Base-by-base conservation (phyloP, 2,329 filamentous ascomycete species). In the Penicillium italicum region DNA sequence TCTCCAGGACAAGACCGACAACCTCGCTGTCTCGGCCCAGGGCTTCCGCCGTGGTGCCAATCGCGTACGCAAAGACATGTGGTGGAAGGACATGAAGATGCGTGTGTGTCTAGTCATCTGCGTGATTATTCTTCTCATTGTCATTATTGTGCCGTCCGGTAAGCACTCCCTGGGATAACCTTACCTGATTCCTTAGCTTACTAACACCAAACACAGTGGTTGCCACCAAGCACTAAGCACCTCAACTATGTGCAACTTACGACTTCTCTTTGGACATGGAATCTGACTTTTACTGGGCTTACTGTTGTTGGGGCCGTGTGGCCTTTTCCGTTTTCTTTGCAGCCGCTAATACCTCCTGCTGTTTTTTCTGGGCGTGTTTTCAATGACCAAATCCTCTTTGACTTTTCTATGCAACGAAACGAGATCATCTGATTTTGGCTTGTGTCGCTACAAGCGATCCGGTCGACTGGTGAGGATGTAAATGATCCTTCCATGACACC, bases 11-110 rank as follows among this genome's bases (percentile, higher is more conserved):
- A 96, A 96, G 84, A 97, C 77, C 56, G 87, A 97, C 79, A 95
- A 96, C 78, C 83, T 99, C 65, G 92, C 92, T 58, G 85, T 88
- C 61, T 96, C 92, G 34, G 93, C 94, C 57, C 91, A 96, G 76
- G 91, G 91, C 61, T 99, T 99, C 85, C 90, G 92, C 70, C 88
- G 92, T 65, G 93, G 94, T 63, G 94, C 95, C 77, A 99, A 97
- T 82, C 83, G 91, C 69, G 93, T 99, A 67, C 87, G 94, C 76
- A 93, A 92, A 82, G 87, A 96, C 59, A 97, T 97, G 93, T 97
- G 93, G 93, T 97, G 92, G 93, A 97, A 97, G 84, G 93, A 97
- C 73, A 96, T 97, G 91, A 97, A 97, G 86, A 99, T 99, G 94
- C 87, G 94, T 76, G 94, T 97, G 82, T 97, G 93, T 79, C 81